Percentiles rank a stretch among this genome's conserved stretches.
These are phyloP conservation scores for Nakazawaea wyomingensis DNA, from an alignment of 805 yeast genomes.

Conservation along the genomic window DNA sequence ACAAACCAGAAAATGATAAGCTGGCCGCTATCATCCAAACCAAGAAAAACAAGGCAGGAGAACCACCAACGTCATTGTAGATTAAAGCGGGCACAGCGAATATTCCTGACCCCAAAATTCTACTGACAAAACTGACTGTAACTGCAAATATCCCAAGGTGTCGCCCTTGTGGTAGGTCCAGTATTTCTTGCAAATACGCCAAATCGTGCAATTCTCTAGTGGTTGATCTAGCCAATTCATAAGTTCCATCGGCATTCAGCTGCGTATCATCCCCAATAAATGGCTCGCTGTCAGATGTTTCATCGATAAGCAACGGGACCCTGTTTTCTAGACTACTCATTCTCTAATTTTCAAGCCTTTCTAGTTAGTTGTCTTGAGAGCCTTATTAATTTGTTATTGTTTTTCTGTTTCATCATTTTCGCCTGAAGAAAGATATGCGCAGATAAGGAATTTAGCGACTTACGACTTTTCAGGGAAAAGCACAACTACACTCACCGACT, in stretches of 20 bases:
- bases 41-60: conserved; percentile 50
- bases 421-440: no score
- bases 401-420: no score
- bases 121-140: conserved; percentile 54
- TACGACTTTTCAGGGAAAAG: no score
- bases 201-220: conserved; percentile 12
- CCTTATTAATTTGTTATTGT: no score
- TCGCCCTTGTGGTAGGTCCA: conserved; percentile 59
- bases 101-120: conserved; percentile 76
- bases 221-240: conserved; percentile 3
- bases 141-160: conserved; percentile 69
- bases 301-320: background rate
- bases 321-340: background rate
- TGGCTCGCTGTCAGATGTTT: background rate
- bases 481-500: no score
- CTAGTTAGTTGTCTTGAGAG: no score
- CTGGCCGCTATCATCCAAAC: conserved; percentile 62
- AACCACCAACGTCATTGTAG: conserved; percentile 64
- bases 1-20: conserved; percentile 62
- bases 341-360: background rate
- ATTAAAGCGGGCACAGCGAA: conserved; percentile 68
- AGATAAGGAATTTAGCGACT: no score
- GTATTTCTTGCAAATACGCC: conserved; percentile 7
- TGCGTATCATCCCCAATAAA: background rate
- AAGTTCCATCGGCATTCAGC: background rate